Base-by-base conservation (phyloP, 257 asterid genomes). In the Solanum pinnatisectum region DNA sequence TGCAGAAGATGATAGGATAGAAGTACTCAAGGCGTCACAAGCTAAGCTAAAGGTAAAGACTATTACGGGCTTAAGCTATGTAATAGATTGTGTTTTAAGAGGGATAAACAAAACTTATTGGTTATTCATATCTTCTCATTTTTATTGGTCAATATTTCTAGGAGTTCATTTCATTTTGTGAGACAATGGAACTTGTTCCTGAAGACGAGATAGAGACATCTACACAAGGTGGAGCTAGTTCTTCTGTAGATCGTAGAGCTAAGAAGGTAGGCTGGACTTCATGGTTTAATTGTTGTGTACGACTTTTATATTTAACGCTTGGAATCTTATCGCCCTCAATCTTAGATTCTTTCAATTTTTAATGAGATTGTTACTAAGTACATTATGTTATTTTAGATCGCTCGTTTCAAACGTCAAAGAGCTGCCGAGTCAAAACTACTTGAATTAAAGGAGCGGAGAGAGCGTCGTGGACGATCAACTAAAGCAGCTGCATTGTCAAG, bases 381-480 rank as follows among this genome's bases (percentile, higher is more conserved):
- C 22, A 23, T 84, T 86, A 72, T 88, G 76, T 84, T 73, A 25
- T 87, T 92, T 87, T 91, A 97, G 98, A 93, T 97, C 90, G 95
- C 97, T 85, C 94, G 98, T 81, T 96, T 95, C 90, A 96, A 88
- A 89, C 94, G 99, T 9, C 98, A 94, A 88, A 95, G 92, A 91
- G 98, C 98, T 83, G 98, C 99, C 39, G 98, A 96, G 91, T 90
- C 98, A 30, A 96, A 93, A 86, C 87, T 97, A 89, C 95, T 90
- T 60, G 99, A 97, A 91, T 94, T 97, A 81, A 95, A 90, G 91
- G 99, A 97, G 90, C 94, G 96, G 84, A 97, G 93, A 88, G 99
- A 97, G 88, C 94, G 99, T 8, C 96, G 99, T 84, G 98, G 98
- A 74, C 98, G 98, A 84, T 97, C 99, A 70, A 94, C 98, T 87